phyloP scores from a whole-genome alignment of 2,329 filamentous ascomycete species.

The Trichophyton benhamiae region DNA sequence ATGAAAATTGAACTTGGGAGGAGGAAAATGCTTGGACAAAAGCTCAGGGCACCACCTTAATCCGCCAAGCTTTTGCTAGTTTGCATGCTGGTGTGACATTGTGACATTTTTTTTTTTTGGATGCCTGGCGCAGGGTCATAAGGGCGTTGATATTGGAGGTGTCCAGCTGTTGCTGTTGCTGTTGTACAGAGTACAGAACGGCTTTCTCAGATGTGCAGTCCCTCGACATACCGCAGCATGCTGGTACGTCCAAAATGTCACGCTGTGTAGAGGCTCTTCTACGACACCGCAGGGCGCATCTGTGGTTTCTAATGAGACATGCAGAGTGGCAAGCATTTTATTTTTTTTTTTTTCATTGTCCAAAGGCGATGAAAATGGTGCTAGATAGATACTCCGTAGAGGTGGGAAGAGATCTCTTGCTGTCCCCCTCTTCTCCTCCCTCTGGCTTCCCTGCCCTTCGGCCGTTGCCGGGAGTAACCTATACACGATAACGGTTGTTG shows the following conservation, averaged over 20 bases:
- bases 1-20: background rate
- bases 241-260: background rate
- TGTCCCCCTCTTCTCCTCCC: too few relatives aligned
- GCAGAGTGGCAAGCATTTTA: background rate
- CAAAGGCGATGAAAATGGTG: too few relatives aligned
- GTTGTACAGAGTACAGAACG: background rate
- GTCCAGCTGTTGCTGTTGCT: background rate
- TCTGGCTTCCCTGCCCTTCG: background rate
- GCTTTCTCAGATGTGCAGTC: background rate
- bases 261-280: background rate
- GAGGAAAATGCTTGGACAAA: background rate
- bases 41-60: conserved; percentile 3
- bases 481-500: background rate
- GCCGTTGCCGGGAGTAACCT: background rate
- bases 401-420: too few relatives aligned
- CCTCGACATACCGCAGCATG: background rate
- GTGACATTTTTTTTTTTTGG: background rate
- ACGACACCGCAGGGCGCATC: background rate
- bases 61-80: conserved; percentile 1
- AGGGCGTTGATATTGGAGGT: background rate
- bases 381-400: too few relatives aligned
- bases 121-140: background rate
- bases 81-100: background rate
- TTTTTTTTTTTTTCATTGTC: background rate
- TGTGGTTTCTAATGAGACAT: background rate